Evolutionary conservation across 2,329 filamentous ascomycete genomes (phyloP), one percentile per base, ranked within the genome.

Genomic region (Fusarium lateritium): DNA sequence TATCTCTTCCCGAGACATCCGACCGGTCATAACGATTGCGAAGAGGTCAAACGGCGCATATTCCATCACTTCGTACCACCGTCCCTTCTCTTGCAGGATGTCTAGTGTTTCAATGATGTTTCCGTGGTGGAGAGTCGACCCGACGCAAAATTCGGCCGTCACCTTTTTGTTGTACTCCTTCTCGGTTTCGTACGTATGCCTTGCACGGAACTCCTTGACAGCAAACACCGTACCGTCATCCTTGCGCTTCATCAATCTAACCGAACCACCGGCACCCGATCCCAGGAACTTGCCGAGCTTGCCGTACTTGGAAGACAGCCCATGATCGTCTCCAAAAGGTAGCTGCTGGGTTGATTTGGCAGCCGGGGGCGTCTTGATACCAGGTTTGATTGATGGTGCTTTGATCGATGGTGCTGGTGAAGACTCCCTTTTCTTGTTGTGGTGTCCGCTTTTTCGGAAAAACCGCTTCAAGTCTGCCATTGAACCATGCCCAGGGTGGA

Each of bases 51-150:
- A 99, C 0, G 96, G 96, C 13, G 94, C 96, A 76, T 97, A 99
- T 77, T 99, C 96, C 96, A 99, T 99, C 42, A 99, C 96, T 76
- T 98, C 95, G 76, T 94, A 99, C 94, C 96, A 99, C 69, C 92
- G 94, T 51, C 89, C 90, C 79, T 95, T 96, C 81, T 99, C 96
- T 71, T 97, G 93, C 13, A 99, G 89, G 67, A 99, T 97, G 79
- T 99, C 96, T 70, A 99, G 87, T 2, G 96, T 98, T 79, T 99
- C 96, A 74, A 99, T 98, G 72, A 99, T 94, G 78, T 99, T 99
- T 74, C 96, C 95, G 75, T 99, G 96, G 75, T 98, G 96, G 38
- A 99, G 84, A 0, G 96, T 98, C 4, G 95, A 98, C 14, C 96
- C 96, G 72, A 99, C 95, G 77, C 96, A 99, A 79, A 99, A 99